phyloP scores from a whole-genome alignment of 2,329 filamentous ascomycete species.

The Corniculantispora saksenae region DNA sequence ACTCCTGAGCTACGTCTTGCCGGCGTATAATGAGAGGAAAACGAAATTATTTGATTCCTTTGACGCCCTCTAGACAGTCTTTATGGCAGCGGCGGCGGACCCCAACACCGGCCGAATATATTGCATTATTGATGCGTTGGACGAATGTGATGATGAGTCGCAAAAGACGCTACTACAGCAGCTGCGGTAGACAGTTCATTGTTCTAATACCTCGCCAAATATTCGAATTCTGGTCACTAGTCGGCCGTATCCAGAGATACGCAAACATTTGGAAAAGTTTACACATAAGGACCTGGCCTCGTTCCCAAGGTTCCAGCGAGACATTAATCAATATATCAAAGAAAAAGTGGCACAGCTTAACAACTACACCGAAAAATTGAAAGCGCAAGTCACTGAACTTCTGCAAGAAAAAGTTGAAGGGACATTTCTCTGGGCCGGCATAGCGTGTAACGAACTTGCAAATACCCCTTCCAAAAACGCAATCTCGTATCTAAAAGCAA shows the following conservation, averaged over 20 bases:
- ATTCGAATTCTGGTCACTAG: conserved; percentile 25
- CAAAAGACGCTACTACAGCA: conserved; percentile 23
- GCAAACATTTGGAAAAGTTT: conserved; percentile 22
- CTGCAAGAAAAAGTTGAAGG: conserved; percentile 26
- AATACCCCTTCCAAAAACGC: conserved; percentile 25
- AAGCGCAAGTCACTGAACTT: conserved; percentile 21
- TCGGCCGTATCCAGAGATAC: conserved; percentile 24
- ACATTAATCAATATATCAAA: conserved; percentile 25
- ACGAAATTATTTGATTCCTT: conserved; percentile 25
- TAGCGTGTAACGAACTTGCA: conserved; percentile 26
- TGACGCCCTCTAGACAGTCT: conserved; percentile 26
- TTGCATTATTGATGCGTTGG: conserved; percentile 27
- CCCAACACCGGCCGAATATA: conserved; percentile 23
- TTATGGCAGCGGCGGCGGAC: conserved; percentile 22
- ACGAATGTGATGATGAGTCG: conserved; percentile 25
- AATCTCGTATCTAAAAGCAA: conserved; percentile 21
- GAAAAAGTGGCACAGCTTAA: conserved; percentile 23
- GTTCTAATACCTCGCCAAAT: conserved; percentile 5
- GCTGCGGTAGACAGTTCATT: conserved; percentile 20
- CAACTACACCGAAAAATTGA: conserved; percentile 22
- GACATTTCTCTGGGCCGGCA: conserved; percentile 29
- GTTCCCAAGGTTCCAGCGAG: conserved; percentile 23
- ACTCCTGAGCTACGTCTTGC: conserved; percentile 25
- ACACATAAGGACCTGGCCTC: conserved; percentile 26
- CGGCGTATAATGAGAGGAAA: conserved; percentile 24